Base-by-base conservation (phyloP, 179 eudicot species). In the Vitellaria paradoxa region DNA sequence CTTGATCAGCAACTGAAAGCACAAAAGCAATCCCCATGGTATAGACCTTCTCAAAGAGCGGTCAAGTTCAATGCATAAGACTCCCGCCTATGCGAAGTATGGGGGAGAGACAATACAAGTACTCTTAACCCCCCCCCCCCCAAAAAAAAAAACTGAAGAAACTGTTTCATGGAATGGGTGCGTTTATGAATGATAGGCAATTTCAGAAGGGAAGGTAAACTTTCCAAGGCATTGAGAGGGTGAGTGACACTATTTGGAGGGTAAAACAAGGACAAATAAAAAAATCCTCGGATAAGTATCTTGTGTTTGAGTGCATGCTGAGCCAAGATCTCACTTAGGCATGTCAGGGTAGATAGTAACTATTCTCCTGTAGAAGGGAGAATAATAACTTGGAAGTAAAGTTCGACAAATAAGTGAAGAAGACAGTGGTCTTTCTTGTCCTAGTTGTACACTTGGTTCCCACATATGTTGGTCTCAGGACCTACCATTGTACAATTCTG, bases 371-470 rank as follows among this genome's bases (percentile, higher is more conserved):
- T 21, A 30, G 37, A 30, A 30, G 37, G 37, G 30, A 52, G 65
- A 60, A 30, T n/a, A 60, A 30, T n/a, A 21, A 37, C 9, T 8
- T 5, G 14, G 69, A 45, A 42, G 57, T 20, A 74, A 15, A 5
- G 8, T 9, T 15, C 6, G 67, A 20, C 52, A 66, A 53, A 67
- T 52, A 30, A 37, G 30, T 66, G 3, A 3, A 66, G 65, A 76
- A 56, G 65, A 50, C 37, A 23, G 73, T 50, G 63, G 63, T 52
- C 52, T 23, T 66, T 76, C 79, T 55, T 55, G 73, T 66, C 65
- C 79, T 53, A 59, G 65, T 76, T 66, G 72, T 12, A 76, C 79
- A 76, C 72, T 67, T 53, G 79, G 65, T 40, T 67, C 73, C 65
- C 79, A 76, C 40, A 76, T 20, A 57, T 9, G 30, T 64, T 21